Conservation (phyloP, 2,329 filamentous ascomycete species). For the Paracamarosporium sp. region DNA sequence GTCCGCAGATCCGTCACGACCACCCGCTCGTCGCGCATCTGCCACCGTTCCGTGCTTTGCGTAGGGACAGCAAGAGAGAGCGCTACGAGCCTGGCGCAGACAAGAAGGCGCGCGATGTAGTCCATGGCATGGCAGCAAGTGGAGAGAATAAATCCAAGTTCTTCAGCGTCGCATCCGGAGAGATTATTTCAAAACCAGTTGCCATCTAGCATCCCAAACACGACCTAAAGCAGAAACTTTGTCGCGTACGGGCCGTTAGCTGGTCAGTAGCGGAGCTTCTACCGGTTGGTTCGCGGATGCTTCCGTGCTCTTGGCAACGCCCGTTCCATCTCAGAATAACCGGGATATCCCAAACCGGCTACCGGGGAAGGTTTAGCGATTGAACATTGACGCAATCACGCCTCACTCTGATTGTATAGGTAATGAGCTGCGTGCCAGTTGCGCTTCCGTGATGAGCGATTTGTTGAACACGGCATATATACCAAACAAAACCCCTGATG, state of each 20-base stretch:
- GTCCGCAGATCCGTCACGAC: slow-evolving; percentile 16
- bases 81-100: not conserved
- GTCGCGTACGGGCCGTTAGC: not conserved
- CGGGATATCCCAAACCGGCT: too few relatives aligned
- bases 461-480: too few relatives aligned
- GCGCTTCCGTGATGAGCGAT: too few relatives aligned
- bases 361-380: too few relatives aligned
- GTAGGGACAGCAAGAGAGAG: not conserved
- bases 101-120: not conserved
- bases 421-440: too few relatives aligned
- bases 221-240: not conserved
- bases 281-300: not conserved
- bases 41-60: not conserved
- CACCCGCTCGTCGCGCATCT: slow-evolving; percentile 9
- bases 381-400: too few relatives aligned
- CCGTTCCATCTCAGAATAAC: not conserved
- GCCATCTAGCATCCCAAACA: not conserved
- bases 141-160: not conserved
- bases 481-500: too few relatives aligned
- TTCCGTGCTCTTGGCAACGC: not conserved
- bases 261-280: not conserved
- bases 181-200: not conserved
- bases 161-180: not conserved
- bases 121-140: not conserved
- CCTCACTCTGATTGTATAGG: too few relatives aligned